Conservation (phyloP, 305 asterid species). For the Ajuga reptans region DNA sequence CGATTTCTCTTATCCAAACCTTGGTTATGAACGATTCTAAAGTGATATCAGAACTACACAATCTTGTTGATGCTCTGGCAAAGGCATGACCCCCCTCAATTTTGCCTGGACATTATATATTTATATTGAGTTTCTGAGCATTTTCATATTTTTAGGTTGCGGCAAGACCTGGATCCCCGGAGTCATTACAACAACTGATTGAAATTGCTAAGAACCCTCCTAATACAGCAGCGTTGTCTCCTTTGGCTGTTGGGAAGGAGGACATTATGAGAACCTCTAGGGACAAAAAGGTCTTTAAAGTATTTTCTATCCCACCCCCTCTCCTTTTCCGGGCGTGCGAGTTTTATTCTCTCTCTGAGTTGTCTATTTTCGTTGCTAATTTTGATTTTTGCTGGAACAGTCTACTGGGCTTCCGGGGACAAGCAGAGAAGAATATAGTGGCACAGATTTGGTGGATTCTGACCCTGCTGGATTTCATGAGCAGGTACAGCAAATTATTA, state of each 20-base stretch:
- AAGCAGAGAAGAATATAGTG: slow-evolving; percentile 47
- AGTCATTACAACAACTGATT: slow-evolving; percentile 78
- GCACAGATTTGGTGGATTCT: slow-evolving; percentile 50
- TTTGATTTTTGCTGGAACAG: slow-evolving; percentile 38
- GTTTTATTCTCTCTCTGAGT: background rate
- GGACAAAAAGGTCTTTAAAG: slow-evolving; percentile 64
- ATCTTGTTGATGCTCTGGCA: slow-evolving; percentile 85
- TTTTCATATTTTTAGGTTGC: slow-evolving; percentile 56
- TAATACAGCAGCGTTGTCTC: slow-evolving; percentile 41
- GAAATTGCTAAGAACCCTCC: slow-evolving; percentile 90
- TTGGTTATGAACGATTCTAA: slow-evolving; percentile 57
- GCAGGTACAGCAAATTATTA: slow-evolving; percentile 40
- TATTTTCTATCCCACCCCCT: background rate
- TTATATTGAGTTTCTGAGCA: slow-evolving; percentile 23
- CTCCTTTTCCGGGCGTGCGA: too few species aligned
- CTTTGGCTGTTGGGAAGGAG: slow-evolving; percentile 54
- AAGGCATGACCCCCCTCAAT: slow-evolving; percentile 44
- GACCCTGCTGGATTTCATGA: slow-evolving; percentile 71
- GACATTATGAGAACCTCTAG: slow-evolving; percentile 45
- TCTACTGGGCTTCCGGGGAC: slow-evolving; percentile 42
- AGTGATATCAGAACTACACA: slow-evolving; percentile 78
- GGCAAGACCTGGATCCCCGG: slow-evolving; percentile 94
- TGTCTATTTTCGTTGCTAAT: background rate
- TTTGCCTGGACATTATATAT: slow-evolving; percentile 7
- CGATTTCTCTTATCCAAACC: slow-evolving; percentile 70